Evolutionary conservation across 208 protist genomes (phyloP), one percentile per base, ranked within the genome.

Genomic region (Trypanosoma conorhini): DNA sequence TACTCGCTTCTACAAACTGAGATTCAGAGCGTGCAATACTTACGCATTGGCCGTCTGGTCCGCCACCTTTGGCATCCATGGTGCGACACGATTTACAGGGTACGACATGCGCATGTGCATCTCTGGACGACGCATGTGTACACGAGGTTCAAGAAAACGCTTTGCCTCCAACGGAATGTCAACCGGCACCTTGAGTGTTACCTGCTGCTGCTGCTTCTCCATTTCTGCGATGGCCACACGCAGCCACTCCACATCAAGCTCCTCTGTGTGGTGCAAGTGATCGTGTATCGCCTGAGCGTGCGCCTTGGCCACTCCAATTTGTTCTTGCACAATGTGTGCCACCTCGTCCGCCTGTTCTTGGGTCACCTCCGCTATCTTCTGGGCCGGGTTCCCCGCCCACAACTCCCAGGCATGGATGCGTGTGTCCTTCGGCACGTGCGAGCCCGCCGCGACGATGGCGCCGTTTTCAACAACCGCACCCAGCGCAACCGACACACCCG

Each of bases 41-140:
- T 91, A 96, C 56, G 79, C 86, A 70, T 96, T 96, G 10, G 87
- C 84, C 10, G 76, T 82, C 71, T 92, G 84, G 42, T 94, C 88
- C 17, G 80, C 79, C 33, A 81, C 62, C 83, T 92, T 93, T 42
- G 88, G 81, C 89, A 96, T 92, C 91, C 91, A 96, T 38, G 91
- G 91, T 10, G 91, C 91, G n/a, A 80, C 81, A 55, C 88, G 88
- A 74, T 93, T 94, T 30, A 94, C 86, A 5, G 88, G 91, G 72
- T 94, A 94, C 5, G 91, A 94, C 80, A 88, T 87, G 48, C 88
- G 82, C 81, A 93, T 89, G 76, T 94, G 91, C 86, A 96, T 92
- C 77, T 94, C 88, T 3, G 91, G 91, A 17, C 86, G 76, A 38
- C 91, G 88, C 85, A 93, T 89, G 74, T 92, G 80, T 69, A 96